Evolutionary conservation across 345 rosid species (phyloP), one percentile per base, ranked within the genome.

Genomic region (Aquilaria malaccensis): DNA sequence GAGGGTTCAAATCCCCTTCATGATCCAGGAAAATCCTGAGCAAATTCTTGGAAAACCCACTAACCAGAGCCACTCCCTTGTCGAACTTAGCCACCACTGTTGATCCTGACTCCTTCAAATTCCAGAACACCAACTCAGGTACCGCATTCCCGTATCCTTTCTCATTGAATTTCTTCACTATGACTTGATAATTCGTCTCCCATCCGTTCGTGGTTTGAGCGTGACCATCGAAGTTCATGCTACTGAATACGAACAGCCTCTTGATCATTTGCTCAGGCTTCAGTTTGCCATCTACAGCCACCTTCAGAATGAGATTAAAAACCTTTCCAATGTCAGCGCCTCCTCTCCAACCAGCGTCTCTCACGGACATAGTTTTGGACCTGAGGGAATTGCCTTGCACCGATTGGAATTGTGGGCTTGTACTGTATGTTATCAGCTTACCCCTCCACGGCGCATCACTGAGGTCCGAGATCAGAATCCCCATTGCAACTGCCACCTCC

Each of bases 81-180:
- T 82, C 67, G 0, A 11, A 54, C 11, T 52, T 81, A 0, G 22
- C 9, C 65, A 80, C 91, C 0, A 87, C 85, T 0, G 84, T 83
- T 0, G 85, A 67, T 11, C 11, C 70, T 0, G 86, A 84, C 10
- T 77, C 55, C 63, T 89, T 79, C 73, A 83, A 50, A 61, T 85
- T 85, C 95, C 92, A 87, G 45, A 85, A 87, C 75, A 85, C 84
- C 0, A 73, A 77, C 61, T 85, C 73, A 14, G 88, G 92, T 10
- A 83, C 74, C 2, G 6, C 84, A 0, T 63, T 64, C 0, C 83
- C 78, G 33, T 81, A 85, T 11, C 91, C 89, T 31, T 70, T 73
- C 64, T 77, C 63, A 9, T 22, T 43, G 7, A 33, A 81, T 61
- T 85, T 89, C 61, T 62, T 83, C 59, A 0, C 60, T 6, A 84